Evolutionary conservation across 106 monocot species (phyloP).

Genomic region (Dactylorhiza incarnata): DNA sequence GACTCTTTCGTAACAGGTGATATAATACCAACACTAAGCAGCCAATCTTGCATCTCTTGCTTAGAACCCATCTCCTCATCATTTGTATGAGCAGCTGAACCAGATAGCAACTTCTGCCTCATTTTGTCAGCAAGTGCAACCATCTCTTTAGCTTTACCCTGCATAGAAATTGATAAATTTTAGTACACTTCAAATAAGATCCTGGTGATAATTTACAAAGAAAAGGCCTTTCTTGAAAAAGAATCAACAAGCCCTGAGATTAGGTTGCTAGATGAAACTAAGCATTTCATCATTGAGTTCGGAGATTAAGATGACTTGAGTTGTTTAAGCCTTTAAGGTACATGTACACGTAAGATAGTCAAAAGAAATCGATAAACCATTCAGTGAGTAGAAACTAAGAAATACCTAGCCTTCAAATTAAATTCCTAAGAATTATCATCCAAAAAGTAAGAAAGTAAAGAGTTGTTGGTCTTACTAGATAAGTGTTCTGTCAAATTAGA

Average conservation of each 20-base stretch:
- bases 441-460: neutral
- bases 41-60: conserved; percentile 96
- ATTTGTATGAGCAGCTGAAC: conserved; percentile 40
- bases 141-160: conserved; percentile 99
- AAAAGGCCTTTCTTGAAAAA: neutral
- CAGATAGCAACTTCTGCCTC: conserved; percentile 68
- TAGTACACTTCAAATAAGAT: neutral
- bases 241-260: neutral
- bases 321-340: neutral
- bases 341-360: neutral
- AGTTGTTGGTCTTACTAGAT: neutral
- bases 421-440: neutral
- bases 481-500: neutral
- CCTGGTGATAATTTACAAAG: neutral
- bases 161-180: conserved; percentile 6
- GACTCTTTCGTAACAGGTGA: conserved; percentile 97
- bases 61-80: conserved; percentile 93
- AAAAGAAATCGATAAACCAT: neutral
- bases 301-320: neutral
- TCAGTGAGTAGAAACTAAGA: neutral
- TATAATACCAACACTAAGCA: conserved; percentile 88
- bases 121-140: conserved; percentile 86
- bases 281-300: neutral
- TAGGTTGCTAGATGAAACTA: neutral
- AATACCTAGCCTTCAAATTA: neutral